Evolutionary conservation across 1,139 yeast species (phyloP), one percentile per base, ranked within the genome.

Genomic region (Debaryomyces coudertii): DNA sequence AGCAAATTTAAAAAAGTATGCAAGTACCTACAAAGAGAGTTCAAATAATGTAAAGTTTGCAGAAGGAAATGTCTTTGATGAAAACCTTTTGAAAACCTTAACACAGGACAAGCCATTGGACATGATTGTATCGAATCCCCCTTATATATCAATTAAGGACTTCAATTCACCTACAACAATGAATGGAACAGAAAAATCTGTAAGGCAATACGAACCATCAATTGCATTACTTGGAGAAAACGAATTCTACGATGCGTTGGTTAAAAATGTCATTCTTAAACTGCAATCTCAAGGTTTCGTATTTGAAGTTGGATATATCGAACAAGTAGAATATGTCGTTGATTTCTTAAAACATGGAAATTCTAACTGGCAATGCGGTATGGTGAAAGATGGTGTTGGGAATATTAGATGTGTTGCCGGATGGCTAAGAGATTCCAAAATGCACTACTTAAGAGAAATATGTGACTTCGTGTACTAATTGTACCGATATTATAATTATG

Each of bases 101-200:
- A 33, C 36, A 1, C 35, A 45, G 1, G 7, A 40, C 1, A 33
- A 33, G 2, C 22, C 39, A 2, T 46, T 70, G 8, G 88, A 87
- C 52, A 46, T 92, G 4, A 61, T 93, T 1, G 78, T 86, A 0
- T 80, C 96, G 18, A 93, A 93, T 56, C 99, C 99, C 0, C 99
- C 99, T 0, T 93, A 93, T 58, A 84, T 93, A 7, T 83, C 92
- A 0, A 14, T 43, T 2, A 43, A 56, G 0, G 82, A 80, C 29
- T 80, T 78, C 55, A 54, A 57, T 2, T 52, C 44, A 40, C 64
- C 58, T 31, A 51, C 45, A 57, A 63, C 38, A 50, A 77, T 50
- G 25, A 54, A 62, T 46, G 77, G 76, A 1, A 65, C 71, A 0
- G 85, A 82, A 45, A 64, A 62, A 39, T 85, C 96, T 0, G 98